Evolutionary conservation across 169 alveolate species (phyloP).

Genomic region (Hammondia hammondi): DNA sequence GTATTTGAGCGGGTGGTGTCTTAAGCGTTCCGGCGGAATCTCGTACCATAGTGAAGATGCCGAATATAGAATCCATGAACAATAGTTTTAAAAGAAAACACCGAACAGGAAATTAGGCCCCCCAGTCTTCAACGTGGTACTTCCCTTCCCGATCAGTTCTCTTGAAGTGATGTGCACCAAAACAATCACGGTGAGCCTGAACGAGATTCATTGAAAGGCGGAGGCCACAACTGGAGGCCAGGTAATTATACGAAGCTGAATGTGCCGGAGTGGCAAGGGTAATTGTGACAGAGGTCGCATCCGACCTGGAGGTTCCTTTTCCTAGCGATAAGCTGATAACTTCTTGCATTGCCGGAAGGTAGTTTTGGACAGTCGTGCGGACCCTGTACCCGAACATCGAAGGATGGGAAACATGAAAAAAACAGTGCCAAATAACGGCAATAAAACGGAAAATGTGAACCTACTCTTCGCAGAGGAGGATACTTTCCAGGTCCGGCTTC

Average conservation of each 20-base stretch:
- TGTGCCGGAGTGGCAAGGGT: slow-evolving; percentile 29
- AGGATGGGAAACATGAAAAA: background rate
- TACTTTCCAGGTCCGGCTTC: slow-evolving; percentile 40
- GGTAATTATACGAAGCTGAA: slow-evolving; percentile 44
- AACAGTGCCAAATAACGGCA: background rate
- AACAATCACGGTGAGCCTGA: slow-evolving; percentile 89
- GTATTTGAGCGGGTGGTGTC: no score
- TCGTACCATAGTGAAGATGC: no score
- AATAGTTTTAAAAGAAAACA: no score
- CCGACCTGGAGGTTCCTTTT: background rate
- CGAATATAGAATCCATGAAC: no score
- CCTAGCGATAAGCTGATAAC: background rate
- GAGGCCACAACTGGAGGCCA: background rate
- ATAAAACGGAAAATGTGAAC: background rate
- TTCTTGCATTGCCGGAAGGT: slow-evolving; percentile 35
- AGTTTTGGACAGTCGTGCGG: background rate
- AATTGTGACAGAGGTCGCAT: background rate
- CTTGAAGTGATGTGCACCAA: slow-evolving; percentile 85
- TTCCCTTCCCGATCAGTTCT: slow-evolving; percentile 79
- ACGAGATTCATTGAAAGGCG: slow-evolving; percentile 79
- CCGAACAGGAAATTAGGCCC: background rate
- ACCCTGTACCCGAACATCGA: background rate
- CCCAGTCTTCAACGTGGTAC: slow-evolving; percentile 39
- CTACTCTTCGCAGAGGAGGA: slow-evolving; percentile 55
- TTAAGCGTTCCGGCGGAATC: no score